Base-by-base conservation (phyloP, 768 basidiomycete genomes). In the Rhizopogon vesiculosus region DNA sequence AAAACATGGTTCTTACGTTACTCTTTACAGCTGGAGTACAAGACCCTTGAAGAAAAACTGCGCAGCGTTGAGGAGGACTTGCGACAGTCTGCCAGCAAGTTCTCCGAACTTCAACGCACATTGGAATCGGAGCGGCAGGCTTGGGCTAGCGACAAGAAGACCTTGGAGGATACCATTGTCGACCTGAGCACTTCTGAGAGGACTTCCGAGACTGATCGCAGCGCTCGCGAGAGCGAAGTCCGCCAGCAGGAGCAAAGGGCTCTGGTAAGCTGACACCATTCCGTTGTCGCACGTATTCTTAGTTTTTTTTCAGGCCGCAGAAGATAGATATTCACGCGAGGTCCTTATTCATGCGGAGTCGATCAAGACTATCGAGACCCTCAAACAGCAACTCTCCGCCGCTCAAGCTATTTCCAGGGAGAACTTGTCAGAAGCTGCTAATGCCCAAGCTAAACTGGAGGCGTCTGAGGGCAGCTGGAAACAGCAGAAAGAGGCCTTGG, bases 341-440 rank as follows among this genome's bases (percentile, higher is more conserved):
- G 81, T 94, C n/a, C 73, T 94, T 33, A 76, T 89, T 1, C 93
- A 95, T 66, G 92, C 93, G 0, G 91, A 93, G 19, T 80, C 88
- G 0, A 87, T 94, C 76, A 91, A 91, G 71, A 59, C 74, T 12
- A 78, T 91, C 10, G 82, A 86, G 10, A 72, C 64, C 9, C 72
- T 92, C 58, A 88, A 85, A 66, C 76, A 82, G 49, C 82, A 91
- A 42, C 73, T 94, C 3, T 64, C 76, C 15, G 64, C 68, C 12
- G 71, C 78, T 3, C 84, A 87, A 61, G 65, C 74, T 1, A 64
- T 78, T 8, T 78, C 82, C 8, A 77, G 87, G 12, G 84, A 91
- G 56, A 76, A 81, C 52, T 71, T 77, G 35, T 78, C 81, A 9
- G 76, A 81, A 2, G 83, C 86, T 7, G 85, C 93, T 58, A 91